Evolutionary conservation across 2,329 filamentous ascomycete genomes (phyloP).

Genomic region (Pezicula radicicola): DNA sequence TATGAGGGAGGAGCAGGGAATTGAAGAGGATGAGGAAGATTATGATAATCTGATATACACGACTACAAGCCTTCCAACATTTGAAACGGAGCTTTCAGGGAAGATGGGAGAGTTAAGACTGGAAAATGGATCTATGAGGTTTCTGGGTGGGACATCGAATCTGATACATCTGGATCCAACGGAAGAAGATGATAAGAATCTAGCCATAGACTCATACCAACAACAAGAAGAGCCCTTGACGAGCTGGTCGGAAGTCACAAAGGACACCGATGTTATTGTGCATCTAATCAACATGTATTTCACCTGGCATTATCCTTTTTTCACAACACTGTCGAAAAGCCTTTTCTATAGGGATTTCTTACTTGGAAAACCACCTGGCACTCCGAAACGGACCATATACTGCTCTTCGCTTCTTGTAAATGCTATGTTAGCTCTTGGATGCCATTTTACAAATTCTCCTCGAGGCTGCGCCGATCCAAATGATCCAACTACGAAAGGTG

Average conservation of each 20-base stretch:
- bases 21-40: conserved; percentile 35
- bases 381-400: conserved; percentile 60
- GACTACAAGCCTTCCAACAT: conserved; percentile 36
- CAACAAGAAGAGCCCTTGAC: conserved; percentile 65
- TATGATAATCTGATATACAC: conserved; percentile 36
- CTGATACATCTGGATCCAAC: conserved; percentile 72
- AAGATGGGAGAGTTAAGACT: conserved; percentile 91
- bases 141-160: conserved; percentile 92
- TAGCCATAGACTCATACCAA: conserved; percentile 25
- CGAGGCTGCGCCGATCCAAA: conserved; percentile 69
- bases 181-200: conserved; percentile 32
- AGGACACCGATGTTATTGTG: conserved; percentile 72
- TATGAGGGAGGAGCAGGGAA: conserved; percentile 24
- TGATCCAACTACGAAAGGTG: conserved; percentile 82
- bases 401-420: conserved; percentile 91
- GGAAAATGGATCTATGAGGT: conserved; percentile 83
- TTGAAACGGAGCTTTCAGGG: conserved; percentile 78
- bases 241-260: conserved; percentile 85
- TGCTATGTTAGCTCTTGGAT: conserved; percentile 87
- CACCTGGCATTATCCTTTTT: conserved; percentile 96
- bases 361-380: conserved; percentile 58
- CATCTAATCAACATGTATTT: conserved; percentile 98
- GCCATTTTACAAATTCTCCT: conserved; percentile 80
- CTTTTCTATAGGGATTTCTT: conserved; percentile 86
- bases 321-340: conserved; percentile 82